Base-by-base conservation (phyloP, 2,329 filamentous ascomycete genomes). In the Curvularia spicifera region DNA sequence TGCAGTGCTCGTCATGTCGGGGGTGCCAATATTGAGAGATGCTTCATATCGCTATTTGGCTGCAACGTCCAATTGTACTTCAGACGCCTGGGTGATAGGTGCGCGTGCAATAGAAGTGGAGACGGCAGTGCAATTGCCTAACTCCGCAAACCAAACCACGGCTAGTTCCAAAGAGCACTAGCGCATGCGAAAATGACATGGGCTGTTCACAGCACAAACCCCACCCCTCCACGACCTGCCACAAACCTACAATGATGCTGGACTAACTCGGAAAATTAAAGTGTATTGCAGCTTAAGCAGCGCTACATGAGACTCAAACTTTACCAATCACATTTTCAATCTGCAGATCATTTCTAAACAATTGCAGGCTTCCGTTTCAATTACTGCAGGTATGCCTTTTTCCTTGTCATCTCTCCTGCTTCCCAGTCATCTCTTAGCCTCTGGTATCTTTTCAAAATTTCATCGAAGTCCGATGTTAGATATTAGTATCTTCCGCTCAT, bases 141-240 rank as follows among this genome's bases (percentile, higher is more conserved):
- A 55, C 24, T 56, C 58, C 63, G 47, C 22, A 40, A 44, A 35
- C 50, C 31, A 49, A 43, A 44, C 39, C 18, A 28, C 3, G 22
- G 37, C 64, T 66, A 66, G 43, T 20, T 24, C 54, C 39, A 39
- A 58, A 51, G 13, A 5, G 51, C 13, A 12, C 59, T 71, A 68
- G 67, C 49, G 56, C 59, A 43, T 49, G 57, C 59, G 52, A 65
- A 68, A 61, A 44, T 57, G 56, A 60, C 39, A 29, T 57, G 52
- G 55, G 51, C 13, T 29, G 43, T 60, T 56, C 62, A 59, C 53
- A 42, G 49, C 20, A 50, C 52, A 53, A 49, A 49, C 10, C 40
- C 44, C 59, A 56, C 46, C 47, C 58, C 29, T 45, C 50, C 53
- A 60, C 37, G 6, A 31, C 18, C n/a, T 44, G 56, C 46, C 57